Evolutionary conservation across 352 stramenopile genomes (phyloP), one percentile per base, ranked within the genome.

Genomic region (Globisporangium rhizosaccharum): DNA sequence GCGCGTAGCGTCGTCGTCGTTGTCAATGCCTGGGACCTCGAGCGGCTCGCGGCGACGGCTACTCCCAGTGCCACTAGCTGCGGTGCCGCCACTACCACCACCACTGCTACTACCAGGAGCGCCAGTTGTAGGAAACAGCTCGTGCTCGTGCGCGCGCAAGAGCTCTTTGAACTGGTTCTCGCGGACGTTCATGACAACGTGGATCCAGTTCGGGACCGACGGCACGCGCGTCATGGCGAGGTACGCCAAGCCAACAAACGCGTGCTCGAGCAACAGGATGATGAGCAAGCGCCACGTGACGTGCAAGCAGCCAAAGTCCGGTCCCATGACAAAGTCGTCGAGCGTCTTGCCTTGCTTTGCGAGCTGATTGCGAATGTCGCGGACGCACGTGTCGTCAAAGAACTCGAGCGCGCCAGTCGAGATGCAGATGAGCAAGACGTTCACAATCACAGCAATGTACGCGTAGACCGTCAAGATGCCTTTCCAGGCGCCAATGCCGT

Each of bases 401-500:
- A 90, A 90, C 61, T 90, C 78, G 10, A 88, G 61, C 30, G 75
- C 68, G 1, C 81, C 81, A 3, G 81, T 90, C 3, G 81, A 90
- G 39, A 90, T 85, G 51, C 75, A 90, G 37, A 90, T 80, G 12
- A 90, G 53, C 26, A 87, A 55, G 17, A 89, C 77, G 26, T 89
- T 89, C 17, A 88, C 81, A 36, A 88, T 77, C 42, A 90, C 81
- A 0, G 76, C 74, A 23, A 87, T 82, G 54, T 85, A 88, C 25
- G 78, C 81, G 47, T 75, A 87, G 11, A 59, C 63, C 9, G 72
- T 79, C 17, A 88, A 61, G 23, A 90, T 81, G 3, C 73, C 72
- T 23, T 75, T 72, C 82, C 82, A 91, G 14, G 73, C 79, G 12
- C 82, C 79, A 66, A 91, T 91, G n/a, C 81, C 79, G 63, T 88